Evolutionary conservation across 345 rosid genomes (phyloP).

Genomic region (Moricandia moricandioides): DNA sequence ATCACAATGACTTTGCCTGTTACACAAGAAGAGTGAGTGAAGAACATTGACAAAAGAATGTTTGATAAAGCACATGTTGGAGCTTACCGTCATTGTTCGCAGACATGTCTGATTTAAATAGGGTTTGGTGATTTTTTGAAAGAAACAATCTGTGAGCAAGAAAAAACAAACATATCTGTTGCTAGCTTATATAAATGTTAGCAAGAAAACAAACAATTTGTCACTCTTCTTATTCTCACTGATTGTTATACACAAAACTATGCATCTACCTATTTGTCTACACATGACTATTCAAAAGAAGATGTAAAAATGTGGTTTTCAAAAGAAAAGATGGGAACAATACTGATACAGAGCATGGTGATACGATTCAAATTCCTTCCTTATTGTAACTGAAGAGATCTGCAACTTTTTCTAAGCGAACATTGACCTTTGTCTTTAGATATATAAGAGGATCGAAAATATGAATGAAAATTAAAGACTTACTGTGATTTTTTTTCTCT

Average conservation of each 20-base stretch:
- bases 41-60: neutral
- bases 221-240: neutral
- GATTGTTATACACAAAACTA: neutral
- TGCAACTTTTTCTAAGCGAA: neutral
- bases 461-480: neutral
- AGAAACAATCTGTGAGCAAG: slow-evolving; percentile 15
- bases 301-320: neutral
- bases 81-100: slow-evolving; percentile 18
- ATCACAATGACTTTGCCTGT: slow-evolving; percentile 52
- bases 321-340: neutral
- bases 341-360: neutral
- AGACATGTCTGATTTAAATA: slow-evolving; percentile 12
- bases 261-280: neutral
- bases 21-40: slow-evolving; percentile 4
- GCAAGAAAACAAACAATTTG: neutral
- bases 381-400: too few relatives aligned
- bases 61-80: neutral
- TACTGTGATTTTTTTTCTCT: neutral
- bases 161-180: neutral
- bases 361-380: neutral
- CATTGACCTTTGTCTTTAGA: neutral
- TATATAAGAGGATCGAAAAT: neutral
- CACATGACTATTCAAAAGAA: neutral
- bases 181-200: neutral
- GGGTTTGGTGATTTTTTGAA: neutral